Conservation (phyloP, 192 early-diverging fungal genomes). For the Coemansia sp. region DNA sequence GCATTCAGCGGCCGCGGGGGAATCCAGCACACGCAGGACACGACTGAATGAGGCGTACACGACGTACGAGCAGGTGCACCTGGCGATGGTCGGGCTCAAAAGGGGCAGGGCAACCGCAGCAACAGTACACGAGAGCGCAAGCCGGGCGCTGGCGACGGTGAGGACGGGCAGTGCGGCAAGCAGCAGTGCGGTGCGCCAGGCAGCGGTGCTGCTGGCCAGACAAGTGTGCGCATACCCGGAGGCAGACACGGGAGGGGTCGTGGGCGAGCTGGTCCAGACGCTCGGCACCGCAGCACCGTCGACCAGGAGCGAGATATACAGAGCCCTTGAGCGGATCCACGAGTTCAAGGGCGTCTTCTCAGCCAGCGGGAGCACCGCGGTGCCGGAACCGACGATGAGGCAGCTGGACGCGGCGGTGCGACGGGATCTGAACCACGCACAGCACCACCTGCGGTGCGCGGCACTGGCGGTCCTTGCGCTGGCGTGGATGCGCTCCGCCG, state of each 20-base stretch:
- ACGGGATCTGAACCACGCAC: slow-evolving; percentile 39
- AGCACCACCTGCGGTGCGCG: slow-evolving; percentile 49
- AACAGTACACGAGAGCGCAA: slow-evolving; percentile 3
- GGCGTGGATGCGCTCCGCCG: neutral
- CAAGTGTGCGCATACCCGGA: slow-evolving; percentile 42
- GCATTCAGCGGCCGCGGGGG: neutral
- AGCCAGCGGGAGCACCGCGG: neutral
- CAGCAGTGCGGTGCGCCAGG: slow-evolving; percentile 26
- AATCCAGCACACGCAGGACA: neutral
- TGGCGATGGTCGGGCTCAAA: slow-evolving; percentile 22
- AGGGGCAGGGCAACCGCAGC: neutral
- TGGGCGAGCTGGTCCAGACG: slow-evolving; percentile 11
- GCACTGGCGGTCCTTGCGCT: slow-evolving; percentile 24
- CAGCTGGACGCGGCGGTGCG: slow-evolving; percentile 14
- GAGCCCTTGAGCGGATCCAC: slow-evolving; percentile 22
- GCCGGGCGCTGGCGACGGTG: slow-evolving; percentile 24
- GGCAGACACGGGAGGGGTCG: slow-evolving; percentile 8
- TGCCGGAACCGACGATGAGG: slow-evolving; percentile 1
- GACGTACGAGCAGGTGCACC: slow-evolving; percentile 40
- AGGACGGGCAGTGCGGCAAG: neutral
- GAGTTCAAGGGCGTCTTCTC: slow-evolving; percentile 37
- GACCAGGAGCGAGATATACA: slow-evolving; percentile 47
- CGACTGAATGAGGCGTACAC: slow-evolving; percentile 19
- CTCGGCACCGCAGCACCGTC: slow-evolving; percentile 24
- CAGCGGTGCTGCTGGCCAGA: slow-evolving; percentile 29